Evolutionary conservation across 2,329 filamentous ascomycete species (phyloP).

Genomic region (Didymella segeticola): DNA sequence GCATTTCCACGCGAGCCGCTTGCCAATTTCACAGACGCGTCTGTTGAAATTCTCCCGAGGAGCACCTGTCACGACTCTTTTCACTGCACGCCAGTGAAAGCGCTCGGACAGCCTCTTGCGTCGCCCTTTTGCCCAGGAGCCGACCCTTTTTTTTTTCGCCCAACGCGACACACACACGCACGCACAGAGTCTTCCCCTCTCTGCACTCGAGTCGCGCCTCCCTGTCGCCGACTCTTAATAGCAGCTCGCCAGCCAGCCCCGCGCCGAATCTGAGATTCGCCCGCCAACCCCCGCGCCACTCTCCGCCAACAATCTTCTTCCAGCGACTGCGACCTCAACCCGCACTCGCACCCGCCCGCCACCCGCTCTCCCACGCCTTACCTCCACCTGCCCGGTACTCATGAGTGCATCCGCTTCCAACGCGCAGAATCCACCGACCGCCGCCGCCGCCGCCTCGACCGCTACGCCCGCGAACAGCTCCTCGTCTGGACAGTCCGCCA

Average conservation of each 20-base stretch:
- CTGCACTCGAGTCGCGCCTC: slow-evolving; percentile 39
- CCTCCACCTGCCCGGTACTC: slow-evolving; percentile 51
- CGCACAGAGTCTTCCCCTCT: too few relatives aligned
- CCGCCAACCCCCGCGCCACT: slow-evolving; percentile 28
- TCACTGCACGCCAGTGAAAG: slow-evolving; percentile 41
- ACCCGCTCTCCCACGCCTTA: slow-evolving; percentile 14
- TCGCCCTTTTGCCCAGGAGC: slow-evolving; percentile 40
- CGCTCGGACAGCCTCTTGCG: slow-evolving; percentile 42
- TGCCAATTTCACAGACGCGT: slow-evolving; percentile 48
- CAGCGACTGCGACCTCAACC: slow-evolving; percentile 7
- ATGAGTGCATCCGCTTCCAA: slow-evolving; percentile 68
- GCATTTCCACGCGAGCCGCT: slow-evolving; percentile 42
- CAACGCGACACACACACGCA: slow-evolving; percentile 25
- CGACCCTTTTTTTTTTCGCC: slow-evolving; percentile 33
- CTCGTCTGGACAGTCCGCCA: slow-evolving; percentile 59
- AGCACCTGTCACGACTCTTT: slow-evolving; percentile 41
- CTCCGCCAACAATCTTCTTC: too few relatives aligned
- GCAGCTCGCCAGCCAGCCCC: slow-evolving; percentile 18
- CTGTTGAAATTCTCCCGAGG: slow-evolving; percentile 47
- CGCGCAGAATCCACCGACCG: slow-evolving; percentile 57
- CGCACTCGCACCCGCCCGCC: slow-evolving; percentile 16
- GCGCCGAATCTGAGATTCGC: slow-evolving; percentile 43
- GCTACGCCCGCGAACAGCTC: slow-evolving; percentile 57
- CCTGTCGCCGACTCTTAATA: slow-evolving; percentile 35
- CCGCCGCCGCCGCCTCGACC: slow-evolving; percentile 57